Conservation (phyloP, 192 early-diverging fungal genomes). For the Gigaspora rosea region DNA sequence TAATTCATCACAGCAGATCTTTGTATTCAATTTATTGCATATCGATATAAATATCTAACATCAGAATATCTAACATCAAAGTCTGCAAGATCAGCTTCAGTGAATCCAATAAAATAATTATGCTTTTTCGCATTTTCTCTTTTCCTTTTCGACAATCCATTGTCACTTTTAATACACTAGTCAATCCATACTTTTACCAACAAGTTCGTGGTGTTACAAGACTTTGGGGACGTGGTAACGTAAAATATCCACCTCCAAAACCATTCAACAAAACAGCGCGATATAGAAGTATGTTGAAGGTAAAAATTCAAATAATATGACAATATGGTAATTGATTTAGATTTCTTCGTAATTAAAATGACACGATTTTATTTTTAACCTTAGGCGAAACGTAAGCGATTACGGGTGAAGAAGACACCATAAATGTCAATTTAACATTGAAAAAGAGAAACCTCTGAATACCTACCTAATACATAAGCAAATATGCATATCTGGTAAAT, state of each 20-base stretch:
- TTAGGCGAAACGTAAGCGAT: constrained; percentile 10
- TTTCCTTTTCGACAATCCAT: neutral
- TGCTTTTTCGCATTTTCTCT: neutral
- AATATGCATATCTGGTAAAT: no score
- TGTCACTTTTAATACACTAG: neutral
- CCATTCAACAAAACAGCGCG: neutral
- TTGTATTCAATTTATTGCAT: no score
- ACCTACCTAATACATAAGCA: no score
- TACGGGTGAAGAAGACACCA: neutral
- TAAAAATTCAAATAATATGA: neutral
- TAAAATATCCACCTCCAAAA: neutral
- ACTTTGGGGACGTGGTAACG: neutral
- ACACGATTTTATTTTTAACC: neutral
- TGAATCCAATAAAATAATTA: neutral
- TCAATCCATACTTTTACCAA: neutral
- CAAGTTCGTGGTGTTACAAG: neutral
- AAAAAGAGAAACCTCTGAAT: no score
- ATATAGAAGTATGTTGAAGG: neutral
- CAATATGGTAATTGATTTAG: neutral
- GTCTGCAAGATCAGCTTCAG: no score
- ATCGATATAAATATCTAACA: no score
- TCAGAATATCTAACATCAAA: no score
- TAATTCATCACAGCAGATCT: no score
- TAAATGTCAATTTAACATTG: no score
- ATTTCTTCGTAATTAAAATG: neutral